A percentile compares a stretch with the other conserved stretches of the same genome.
These are phyloP conservation scores for Gypsophila paniculata DNA, from an alignment of 179 eudicot species.

Conservation along the genomic window DNA sequence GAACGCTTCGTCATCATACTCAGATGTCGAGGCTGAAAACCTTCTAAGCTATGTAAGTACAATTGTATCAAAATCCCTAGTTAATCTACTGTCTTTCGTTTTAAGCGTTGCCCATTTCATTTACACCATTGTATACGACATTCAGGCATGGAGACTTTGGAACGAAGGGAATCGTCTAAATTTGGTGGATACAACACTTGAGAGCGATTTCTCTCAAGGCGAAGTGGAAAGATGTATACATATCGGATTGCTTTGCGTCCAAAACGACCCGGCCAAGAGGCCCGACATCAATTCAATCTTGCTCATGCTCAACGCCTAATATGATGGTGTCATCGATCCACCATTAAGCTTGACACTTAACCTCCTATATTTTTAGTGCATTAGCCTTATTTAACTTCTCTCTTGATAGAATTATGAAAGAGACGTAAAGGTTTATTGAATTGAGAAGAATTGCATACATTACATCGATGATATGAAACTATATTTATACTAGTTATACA, in stretches of 20 bases:
- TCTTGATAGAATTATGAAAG: too few species aligned
- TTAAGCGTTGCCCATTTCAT: not conserved
- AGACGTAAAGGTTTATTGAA: too few species aligned
- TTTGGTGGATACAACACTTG: constrained; percentile 26
- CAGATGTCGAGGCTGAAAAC: constrained; percentile 27
- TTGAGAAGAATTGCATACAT: too few species aligned
- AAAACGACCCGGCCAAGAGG: constrained; percentile 29
- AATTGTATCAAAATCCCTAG: not conserved
- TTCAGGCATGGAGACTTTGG: constrained; percentile 42
- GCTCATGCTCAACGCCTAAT: constrained; percentile 26
- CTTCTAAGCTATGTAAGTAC: constrained; percentile 33
- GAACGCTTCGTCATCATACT: constrained; percentile 18
- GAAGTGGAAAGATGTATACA: constrained; percentile 38
- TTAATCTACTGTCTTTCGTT: not conserved
- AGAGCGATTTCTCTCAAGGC: constrained; percentile 10
- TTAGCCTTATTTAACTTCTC: too few species aligned
- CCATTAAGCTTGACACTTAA: too few species aligned
- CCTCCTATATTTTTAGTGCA: too few species aligned
- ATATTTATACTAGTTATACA: too few species aligned
- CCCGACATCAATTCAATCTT: constrained; percentile 33
- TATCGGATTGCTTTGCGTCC: constrained; percentile 34
- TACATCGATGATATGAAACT: too few species aligned
- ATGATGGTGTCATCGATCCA: not conserved
- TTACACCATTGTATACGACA: not conserved
- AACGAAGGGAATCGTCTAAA: constrained; percentile 22